Percentiles rank a stretch among this genome's conserved stretches.
Evolutionary conservation across 441 rosid species (phyloP).

Genomic region (Arabidopsis hybrid): DNA sequence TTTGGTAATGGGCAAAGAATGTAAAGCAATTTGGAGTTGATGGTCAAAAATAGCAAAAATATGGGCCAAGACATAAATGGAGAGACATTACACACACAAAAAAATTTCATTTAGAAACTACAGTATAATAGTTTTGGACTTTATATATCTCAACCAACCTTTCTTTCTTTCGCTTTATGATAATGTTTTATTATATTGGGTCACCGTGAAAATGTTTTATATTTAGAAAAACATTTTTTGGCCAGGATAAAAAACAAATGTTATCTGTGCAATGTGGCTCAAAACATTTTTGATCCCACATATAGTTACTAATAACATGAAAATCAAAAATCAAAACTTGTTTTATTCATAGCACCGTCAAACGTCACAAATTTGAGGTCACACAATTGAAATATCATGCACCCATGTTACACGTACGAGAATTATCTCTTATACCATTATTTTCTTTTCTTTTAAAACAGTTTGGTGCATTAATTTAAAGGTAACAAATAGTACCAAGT

Average conservation of each 20-base stretch:
- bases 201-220: slow-evolving; percentile 26
- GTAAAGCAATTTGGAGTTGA: slow-evolving; percentile 30
- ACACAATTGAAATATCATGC: too few species aligned
- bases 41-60: slow-evolving; percentile 31
- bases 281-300: slow-evolving; percentile 27
- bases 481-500: too few species aligned
- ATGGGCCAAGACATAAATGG: slow-evolving; percentile 40
- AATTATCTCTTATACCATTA: too few species aligned
- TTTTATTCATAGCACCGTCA: too few species aligned
- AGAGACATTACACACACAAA: slow-evolving; percentile 31
- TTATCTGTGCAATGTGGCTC: background rate
- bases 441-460: too few species aligned
- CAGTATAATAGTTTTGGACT: background rate
- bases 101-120: background rate
- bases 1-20: slow-evolving; percentile 30
- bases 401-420: too few species aligned
- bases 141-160: background rate
- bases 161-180: slow-evolving; percentile 19
- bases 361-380: too few species aligned
- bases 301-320: background rate
- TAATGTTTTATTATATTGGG: background rate
- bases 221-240: too few species aligned
- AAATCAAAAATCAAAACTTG: background rate
- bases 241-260: background rate
- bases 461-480: too few species aligned